A percentile compares a stretch with the other conserved stretches of the same genome.
These are phyloP conservation scores for Ambrosia artemisiifolia DNA, from an alignment of 129 eudicot genomes.

Conservation along the genomic window DNA sequence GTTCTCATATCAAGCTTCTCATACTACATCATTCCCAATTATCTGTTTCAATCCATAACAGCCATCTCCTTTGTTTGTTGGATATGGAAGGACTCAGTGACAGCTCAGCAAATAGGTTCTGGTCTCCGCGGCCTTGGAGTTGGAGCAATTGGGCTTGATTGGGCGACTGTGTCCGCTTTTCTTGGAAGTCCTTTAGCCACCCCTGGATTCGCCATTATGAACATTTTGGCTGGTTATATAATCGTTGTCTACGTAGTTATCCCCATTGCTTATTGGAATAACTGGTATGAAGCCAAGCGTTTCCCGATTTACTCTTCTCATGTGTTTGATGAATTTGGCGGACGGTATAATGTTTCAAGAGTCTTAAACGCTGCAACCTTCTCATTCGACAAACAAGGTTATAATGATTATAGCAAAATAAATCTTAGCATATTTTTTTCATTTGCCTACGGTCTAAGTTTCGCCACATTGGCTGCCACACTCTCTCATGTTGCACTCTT, in stretches of 20 bases:
- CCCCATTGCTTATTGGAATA: conserved; percentile 52
- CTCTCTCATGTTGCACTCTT: conserved; percentile 60
- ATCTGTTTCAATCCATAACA: conserved; percentile 48
- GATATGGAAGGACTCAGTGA: conserved; percentile 45
- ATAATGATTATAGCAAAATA: conserved; percentile 50
- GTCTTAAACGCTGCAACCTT: conserved; percentile 43
- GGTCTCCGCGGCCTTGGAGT: conserved; percentile 64
- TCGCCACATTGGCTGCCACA: conserved; percentile 61
- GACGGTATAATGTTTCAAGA: conserved; percentile 40
- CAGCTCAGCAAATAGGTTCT: conserved; percentile 64
- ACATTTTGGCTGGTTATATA: conserved; percentile 53
- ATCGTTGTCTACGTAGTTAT: conserved; percentile 38
- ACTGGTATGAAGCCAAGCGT: conserved; percentile 45
- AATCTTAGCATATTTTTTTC: conserved; percentile 56
- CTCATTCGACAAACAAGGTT: conserved; percentile 37
- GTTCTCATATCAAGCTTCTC: conserved; percentile 51
- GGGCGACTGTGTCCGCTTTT: conserved; percentile 49
- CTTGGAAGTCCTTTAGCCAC: conserved; percentile 56
- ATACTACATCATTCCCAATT: conserved; percentile 58
- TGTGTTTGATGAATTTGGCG: conserved; percentile 41
- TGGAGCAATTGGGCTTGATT: conserved; percentile 58
- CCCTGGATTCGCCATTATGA: conserved; percentile 56
- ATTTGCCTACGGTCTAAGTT: conserved; percentile 56
- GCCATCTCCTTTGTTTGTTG: conserved; percentile 53
- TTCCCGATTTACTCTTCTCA: conserved; percentile 50